A percentile compares a stretch with the other conserved stretches of the same genome.
phyloP scores from a whole-genome alignment of 371 early-diverging fungal species.

The Rhizomucor pusillus region DNA sequence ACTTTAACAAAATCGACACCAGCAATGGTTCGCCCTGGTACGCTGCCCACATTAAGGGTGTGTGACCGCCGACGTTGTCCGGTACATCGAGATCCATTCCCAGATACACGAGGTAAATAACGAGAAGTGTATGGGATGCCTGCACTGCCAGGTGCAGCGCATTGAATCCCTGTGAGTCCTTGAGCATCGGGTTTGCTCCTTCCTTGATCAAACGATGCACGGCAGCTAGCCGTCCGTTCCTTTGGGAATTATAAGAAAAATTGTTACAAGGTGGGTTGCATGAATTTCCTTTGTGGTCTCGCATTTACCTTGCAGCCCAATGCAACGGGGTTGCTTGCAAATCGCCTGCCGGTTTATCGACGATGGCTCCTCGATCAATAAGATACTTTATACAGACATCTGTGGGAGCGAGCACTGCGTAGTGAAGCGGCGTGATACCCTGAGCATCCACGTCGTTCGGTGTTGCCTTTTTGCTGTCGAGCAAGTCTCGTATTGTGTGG shows the following conservation, averaged over 20 bases:
- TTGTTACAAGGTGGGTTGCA: too few species aligned
- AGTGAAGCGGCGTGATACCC: slow-evolving; percentile 75
- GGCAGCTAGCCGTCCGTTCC: slow-evolving; percentile 72
- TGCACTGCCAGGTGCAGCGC: slow-evolving; percentile 92
- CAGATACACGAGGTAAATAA: slow-evolving; percentile 64
- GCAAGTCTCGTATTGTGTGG: slow-evolving; percentile 41
- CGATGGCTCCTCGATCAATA: slow-evolving; percentile 76
- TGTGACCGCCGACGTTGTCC: slow-evolving; percentile 76
- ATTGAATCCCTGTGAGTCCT: slow-evolving; percentile 88
- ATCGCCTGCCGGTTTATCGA: slow-evolving; percentile 78
- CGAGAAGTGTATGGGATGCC: slow-evolving; percentile 73
- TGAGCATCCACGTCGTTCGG: slow-evolving; percentile 60
- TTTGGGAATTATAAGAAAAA: slow-evolving; percentile 11
- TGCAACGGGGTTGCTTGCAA: slow-evolving; percentile 84
- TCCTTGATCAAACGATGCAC: slow-evolving; percentile 70
- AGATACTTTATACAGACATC: slow-evolving; percentile 73
- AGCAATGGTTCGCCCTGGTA: slow-evolving; percentile 80
- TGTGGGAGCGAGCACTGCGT: slow-evolving; percentile 79
- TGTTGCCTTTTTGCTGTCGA: slow-evolving; percentile 48
- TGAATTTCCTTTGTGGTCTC: not conserved
- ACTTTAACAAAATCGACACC: slow-evolving; percentile 64
- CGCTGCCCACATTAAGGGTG: slow-evolving; percentile 94
- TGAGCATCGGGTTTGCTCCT: slow-evolving; percentile 73
- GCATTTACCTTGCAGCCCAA: slow-evolving; percentile 73
- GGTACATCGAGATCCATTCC: slow-evolving; percentile 72